Base-by-base conservation (phyloP, 176 grass and related monocot genomes). In the Ensete glaucum region DNA sequence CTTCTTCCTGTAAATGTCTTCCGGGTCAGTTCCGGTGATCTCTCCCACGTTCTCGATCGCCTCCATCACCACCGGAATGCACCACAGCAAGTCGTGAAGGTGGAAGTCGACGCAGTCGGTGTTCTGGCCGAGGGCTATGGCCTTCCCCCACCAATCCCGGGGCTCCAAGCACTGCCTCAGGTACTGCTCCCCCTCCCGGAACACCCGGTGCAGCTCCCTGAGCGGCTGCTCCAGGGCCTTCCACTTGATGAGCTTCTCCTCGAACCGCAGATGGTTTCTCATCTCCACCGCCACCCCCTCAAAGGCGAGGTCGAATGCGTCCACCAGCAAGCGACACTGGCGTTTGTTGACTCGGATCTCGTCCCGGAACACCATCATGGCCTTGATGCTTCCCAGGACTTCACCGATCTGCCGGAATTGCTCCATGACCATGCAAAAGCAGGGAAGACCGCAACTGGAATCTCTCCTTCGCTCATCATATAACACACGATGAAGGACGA, bases 201-300 rank as follows among this genome's bases (percentile, higher is more conserved):
- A 85, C 14, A 82, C 80, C 54, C 90, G 90, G 64, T 93, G 90
- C 79, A 93, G 81, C 80, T 98, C 94, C 43, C 84, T 85, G 52
- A 98, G 77, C 13, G 90, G 75, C 8, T 80, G 11, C 50, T 98
- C 94, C 1, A 98, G 59, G 34, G 77, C 67, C 65, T 85, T 87
- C 94, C 90, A 98, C 86, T 91, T 93, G 81, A 84, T 71, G 67
- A 79, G 71, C 71, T 89, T 91, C 80, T 98, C 94, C 50, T 90
- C 86, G 80, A 93, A 98, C 21, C 77, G 67, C 68, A 98, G 90
- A 25, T 82, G 76, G 29, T 70, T 68, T 50, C 85, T 84, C 8
- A 93, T 87, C 76, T 98, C 80, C 16, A 19, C 34, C 21, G 80
- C 69, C 24, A 93, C 81, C 17, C 81, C 69, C 62, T 85, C 82